Conservation (phyloP, 1,139 yeast genomes). For the Meyerozyma athensensis region DNA sequence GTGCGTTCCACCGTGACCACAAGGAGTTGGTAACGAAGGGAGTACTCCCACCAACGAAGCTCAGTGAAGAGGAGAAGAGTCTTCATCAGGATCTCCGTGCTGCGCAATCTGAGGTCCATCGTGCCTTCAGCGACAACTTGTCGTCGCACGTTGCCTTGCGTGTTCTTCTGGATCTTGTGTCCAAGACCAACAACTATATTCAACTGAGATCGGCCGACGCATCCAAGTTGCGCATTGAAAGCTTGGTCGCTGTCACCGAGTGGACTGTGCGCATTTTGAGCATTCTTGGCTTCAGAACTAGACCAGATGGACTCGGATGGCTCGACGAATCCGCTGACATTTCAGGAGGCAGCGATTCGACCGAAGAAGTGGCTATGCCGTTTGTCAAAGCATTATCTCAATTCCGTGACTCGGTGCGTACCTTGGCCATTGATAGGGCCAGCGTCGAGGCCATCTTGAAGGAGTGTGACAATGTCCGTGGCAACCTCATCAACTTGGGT, state of each 20-base stretch:
- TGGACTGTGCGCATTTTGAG: slow-evolving; percentile 70
- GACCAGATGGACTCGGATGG: slow-evolving; percentile 81
- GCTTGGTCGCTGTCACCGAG: slow-evolving; percentile 54
- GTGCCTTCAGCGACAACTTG: slow-evolving; percentile 83
- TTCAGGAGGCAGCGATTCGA: slow-evolving; percentile 22
- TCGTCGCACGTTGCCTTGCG: slow-evolving; percentile 74
- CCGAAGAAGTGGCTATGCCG: slow-evolving; percentile 73
- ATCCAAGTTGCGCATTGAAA: slow-evolving; percentile 54
- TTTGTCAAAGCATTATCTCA: slow-evolving; percentile 70
- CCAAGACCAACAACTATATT: slow-evolving; percentile 69
- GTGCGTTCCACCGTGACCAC: slow-evolving; percentile 68
- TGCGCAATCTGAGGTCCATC: slow-evolving; percentile 63
- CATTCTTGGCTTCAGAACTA: slow-evolving; percentile 70
- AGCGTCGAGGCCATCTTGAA: slow-evolving; percentile 51
- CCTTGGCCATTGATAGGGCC: slow-evolving; percentile 62
- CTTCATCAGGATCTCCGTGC: slow-evolving; percentile 47
- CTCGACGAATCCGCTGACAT: slow-evolving; percentile 15
- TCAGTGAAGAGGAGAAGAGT: slow-evolving; percentile 47
- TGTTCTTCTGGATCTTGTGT: slow-evolving; percentile 60
- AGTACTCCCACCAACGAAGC: slow-evolving; percentile 51
- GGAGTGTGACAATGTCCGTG: slow-evolving; percentile 36
- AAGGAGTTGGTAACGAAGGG: slow-evolving; percentile 42
- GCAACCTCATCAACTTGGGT: slow-evolving; percentile 67
- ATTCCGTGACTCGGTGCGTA: slow-evolving; percentile 79
- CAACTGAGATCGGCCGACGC: slow-evolving; percentile 40